Base-by-base conservation (phyloP, 2,329 filamentous ascomycete genomes). In the Sclerotinia glacialis region DNA sequence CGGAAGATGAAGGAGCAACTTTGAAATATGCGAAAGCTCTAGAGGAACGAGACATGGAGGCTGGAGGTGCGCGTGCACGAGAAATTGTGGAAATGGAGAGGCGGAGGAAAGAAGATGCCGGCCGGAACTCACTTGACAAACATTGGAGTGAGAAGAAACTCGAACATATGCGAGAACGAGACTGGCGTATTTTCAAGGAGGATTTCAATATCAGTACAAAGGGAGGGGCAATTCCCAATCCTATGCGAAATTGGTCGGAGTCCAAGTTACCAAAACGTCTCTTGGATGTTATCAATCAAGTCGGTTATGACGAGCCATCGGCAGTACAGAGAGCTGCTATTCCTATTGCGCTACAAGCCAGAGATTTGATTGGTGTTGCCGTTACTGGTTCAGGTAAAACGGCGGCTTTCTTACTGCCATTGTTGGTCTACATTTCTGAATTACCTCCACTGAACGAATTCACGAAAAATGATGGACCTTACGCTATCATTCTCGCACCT, bases 141-240 rank as follows among this genome's bases (percentile, higher is more conserved):
- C 93, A 97, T 78, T 99, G 95, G 95, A 93, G 91, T 65, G 92
- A 97, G 76, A 99, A 99, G 86, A 85, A 84, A 69, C 81, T 98
- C 69, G 87, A 91, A 18, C 91, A 97, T 74, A 99, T 99, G 95
- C 91, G 92, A 69, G 93, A 98, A 79, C 85, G 95, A 77, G 95
- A 99, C 79, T 99, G 95, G 95, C 91, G 95, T 76, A 98, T 99
- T 73, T 97, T 99, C 87, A 99, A 98, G 80, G 95, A 98, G 78
- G 93, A 99, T 78, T 98, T 97, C 80, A 96, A 95, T 73, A 99
- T 99, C 76, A 85, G 89, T 50, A 97, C 93, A 11, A 98, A 97
- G 78, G 95, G 95, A 67, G 94, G 94, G 53, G 84, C 85, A 34
- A 92, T 98, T 66, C 95, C 95, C 0, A 94, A 98, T 74, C 95